Percentiles rank a stretch among this genome's conserved stretches.
Evolutionary conservation across 192 early-diverging fungal genomes (phyloP).

Genomic region (Mortierella hygrophila): DNA sequence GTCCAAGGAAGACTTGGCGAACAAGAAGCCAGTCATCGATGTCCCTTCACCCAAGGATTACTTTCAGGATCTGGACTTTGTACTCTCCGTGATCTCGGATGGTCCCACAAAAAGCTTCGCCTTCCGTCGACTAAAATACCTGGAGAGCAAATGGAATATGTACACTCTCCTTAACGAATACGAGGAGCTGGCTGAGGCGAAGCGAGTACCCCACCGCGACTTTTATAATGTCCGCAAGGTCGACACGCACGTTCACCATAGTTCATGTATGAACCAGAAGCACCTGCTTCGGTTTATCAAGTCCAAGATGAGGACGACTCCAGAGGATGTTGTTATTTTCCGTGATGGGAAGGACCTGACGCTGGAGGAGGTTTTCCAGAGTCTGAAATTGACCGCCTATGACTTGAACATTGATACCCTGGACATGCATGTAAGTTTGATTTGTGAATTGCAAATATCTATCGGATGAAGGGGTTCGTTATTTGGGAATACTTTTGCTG

Average conservation of each 20-base stretch:
- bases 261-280: constrained; percentile 97
- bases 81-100: constrained; percentile 82
- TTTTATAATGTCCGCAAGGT: constrained; percentile 99
- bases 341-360: constrained; percentile 89
- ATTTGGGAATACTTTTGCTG: not conserved
- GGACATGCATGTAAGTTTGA: constrained; percentile 86
- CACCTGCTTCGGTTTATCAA: constrained; percentile 96
- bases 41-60: constrained; percentile 88
- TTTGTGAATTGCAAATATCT: not conserved
- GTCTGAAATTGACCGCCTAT: constrained; percentile 92
- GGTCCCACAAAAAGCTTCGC: constrained; percentile 96
- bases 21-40: constrained; percentile 51
- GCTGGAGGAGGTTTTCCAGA: constrained; percentile 86
- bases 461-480: not conserved
- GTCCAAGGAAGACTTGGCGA: constrained; percentile 25
- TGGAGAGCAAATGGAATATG: constrained; percentile 95
- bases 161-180: constrained; percentile 93
- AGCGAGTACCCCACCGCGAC: constrained; percentile 93
- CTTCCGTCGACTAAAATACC: constrained; percentile 87
- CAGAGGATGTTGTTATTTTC: constrained; percentile 86
- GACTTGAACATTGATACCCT: constrained; percentile 95
- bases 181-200: constrained; percentile 93
- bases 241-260: constrained; percentile 96
- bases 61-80: constrained; percentile 86
- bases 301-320: constrained; percentile 82